Base-by-base conservation (phyloP, 306 rosid genomes). In the Quercus suber region DNA sequence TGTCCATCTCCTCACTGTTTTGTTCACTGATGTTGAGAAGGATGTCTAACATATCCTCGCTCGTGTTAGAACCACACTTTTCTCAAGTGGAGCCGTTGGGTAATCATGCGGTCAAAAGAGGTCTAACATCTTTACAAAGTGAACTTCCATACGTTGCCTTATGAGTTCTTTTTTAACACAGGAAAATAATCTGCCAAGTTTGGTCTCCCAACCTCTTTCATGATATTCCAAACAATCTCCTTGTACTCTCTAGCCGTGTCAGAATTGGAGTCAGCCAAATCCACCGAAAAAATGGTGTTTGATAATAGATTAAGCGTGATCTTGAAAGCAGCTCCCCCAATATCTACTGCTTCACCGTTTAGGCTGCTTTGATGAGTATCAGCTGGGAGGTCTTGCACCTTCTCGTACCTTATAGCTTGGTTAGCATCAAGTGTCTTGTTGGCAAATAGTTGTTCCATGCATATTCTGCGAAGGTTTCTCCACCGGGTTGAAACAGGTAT, bases 131-230 rank as follows among this genome's bases (percentile, higher is more conserved):
- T 76, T 85, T 4, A 33, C 4, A 5, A 73, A 49, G 51, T 79
- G 69, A 55, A 17, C 20, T 4, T 59, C 2, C 67, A 86, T 33
- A 0, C 65, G 41, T 5, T 74, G 43, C 20, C 73, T 78, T 4
- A 76, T 27, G 27, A 27, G 27, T 27, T 5, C 64, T 56, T 56
- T 75, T 65, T 85, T 28, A 87, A 76, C 25, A 81, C 2, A 0
- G 87, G 87, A 19, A 89, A 87, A 79, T 51, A 80, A 79, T 89
- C 87, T 1, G 17, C 82, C 74, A 89, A 64, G 10, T 87, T 87
- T 1, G 91, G 89, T 33, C 82, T 78, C 41, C 85, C 90, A 0
- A 76, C 79, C 27, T 78, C 86, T 17, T 69, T 74, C 86, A 84
- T 60, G 5, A 90, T 56, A 28, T 76, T 76, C 4, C 75, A 56